Evolutionary conservation across 805 yeast species (phyloP), one percentile per base, ranked within the genome.

Genomic region (Candida succiphila): DNA sequence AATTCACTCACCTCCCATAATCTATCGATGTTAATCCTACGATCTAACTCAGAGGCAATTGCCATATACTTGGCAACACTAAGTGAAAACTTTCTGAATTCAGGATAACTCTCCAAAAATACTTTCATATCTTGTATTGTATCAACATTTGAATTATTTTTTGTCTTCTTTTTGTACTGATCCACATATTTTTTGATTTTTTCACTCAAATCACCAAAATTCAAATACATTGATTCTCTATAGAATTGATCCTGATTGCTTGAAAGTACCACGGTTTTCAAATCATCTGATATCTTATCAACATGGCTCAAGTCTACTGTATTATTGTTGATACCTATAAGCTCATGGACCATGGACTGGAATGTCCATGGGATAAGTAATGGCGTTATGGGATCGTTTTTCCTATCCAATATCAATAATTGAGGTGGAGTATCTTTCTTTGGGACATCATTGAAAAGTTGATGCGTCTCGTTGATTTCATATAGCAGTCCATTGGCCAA

Each of bases 301-400:
- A 73, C 67, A 1, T 56, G 47, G 0, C 78, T 62, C 24, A 88
- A 54, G 44, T 75, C 80, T 4, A 86, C 94, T 2, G 88, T 71
- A 45, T 92, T 89, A 49, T 86, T 80, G 23, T 66, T 61, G 37
- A 92, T 83, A 2, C 89, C 95, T 21, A 92, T 62, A 17, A 87
- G 68, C 52, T 94, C 97, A 53, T 89, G 95, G 14, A 92, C 85
- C 97, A 92, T 89, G 2, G 96, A 83, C 52, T 89, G 97, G 57
- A 86, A 92, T 1, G 98, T 88, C 99, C 99, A 92, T 2, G 97
- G 98, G 26, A 80, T 74, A 31, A 92, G 60, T 21, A 92, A 65
- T 1, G 99, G 96, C 1, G 99, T 89, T 12, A 89, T 65, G 2
- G 98, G 96, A 56, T 92, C 99, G 48, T 75, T 81, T 37, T 77